Evolutionary conservation across 345 rosid genomes (phyloP), one percentile per base, ranked within the genome.

Genomic region (Gossypium longicalyx): DNA sequence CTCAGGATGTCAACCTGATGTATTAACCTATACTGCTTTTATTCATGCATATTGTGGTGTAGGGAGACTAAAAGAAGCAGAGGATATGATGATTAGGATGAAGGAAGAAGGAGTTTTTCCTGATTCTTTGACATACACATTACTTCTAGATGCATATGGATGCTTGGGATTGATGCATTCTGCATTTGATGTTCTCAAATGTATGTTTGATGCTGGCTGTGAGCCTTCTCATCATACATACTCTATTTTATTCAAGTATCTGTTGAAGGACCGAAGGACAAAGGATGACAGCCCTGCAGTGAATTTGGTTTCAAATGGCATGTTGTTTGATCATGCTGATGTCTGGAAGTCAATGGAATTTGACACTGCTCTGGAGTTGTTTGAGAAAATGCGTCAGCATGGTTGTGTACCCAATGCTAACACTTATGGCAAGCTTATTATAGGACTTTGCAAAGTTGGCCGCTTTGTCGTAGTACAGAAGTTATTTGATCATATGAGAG

Each of bases 161-260:
- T 82, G 82, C 56, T 72, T 88, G 22, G 92, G 90, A 79, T 77
- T 75, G 70, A 82, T 85, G 52, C 67, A 83, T 83, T 81, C 80
- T 5, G 93, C 92, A 19, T 94, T 92, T 83, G 83, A 80, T 85
- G 92, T 90, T 67, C 93, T 94, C 67, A 92, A 88, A 82, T 77
- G 86, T 62, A 94, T 94, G 97, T 70, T 86, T 82, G 91, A 85
- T 84, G 68, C 83, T 81, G 90, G 87, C 48, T 90, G 91, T 72
- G 90, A 90, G 78, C 97, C 98, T 79, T 90, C 94, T 79, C 87
- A 85, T 56, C 83, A 76, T 66, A 86, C 94, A 1, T 92, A 88
- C 83, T 74, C 86, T 60, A 77, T 85, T 82, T 78, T 94, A 79
- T 82, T 94, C 79, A 85, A 80, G 81, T 85, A 88, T 83, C 83